phyloP scores from a whole-genome alignment of 345 rosid genomes.

The Rhizophora apiculata region DNA sequence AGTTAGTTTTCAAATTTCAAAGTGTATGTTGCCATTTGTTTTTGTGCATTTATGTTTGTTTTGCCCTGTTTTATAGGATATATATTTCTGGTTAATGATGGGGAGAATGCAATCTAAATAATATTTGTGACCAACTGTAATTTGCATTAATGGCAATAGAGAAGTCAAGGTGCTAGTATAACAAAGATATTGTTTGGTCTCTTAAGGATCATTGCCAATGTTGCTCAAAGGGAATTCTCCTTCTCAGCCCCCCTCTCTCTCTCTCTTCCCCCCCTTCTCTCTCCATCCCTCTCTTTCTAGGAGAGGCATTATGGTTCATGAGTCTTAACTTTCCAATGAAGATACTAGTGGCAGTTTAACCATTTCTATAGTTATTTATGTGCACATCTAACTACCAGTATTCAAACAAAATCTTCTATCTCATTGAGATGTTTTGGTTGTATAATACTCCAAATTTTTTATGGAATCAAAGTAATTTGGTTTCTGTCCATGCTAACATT shows the following conservation, averaged over 20 bases:
- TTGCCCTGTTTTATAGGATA: background rate
- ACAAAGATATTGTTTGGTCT: background rate
- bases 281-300: too few relatives aligned
- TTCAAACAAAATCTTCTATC: too few relatives aligned
- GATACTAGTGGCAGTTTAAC: too few relatives aligned
- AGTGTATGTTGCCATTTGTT: slow-evolving; percentile 51
- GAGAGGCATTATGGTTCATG: too few relatives aligned
- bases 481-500: background rate
- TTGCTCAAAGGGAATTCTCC: too few relatives aligned
- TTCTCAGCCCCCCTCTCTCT: too few relatives aligned
- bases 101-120: background rate
- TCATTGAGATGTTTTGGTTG: too few relatives aligned
- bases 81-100: background rate
- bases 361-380: too few relatives aligned
- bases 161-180: background rate
- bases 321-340: too few relatives aligned
- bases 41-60: background rate
- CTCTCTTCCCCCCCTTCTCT: too few relatives aligned
- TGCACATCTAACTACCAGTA: too few relatives aligned
- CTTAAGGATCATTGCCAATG: background rate
- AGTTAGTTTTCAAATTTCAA: slow-evolving; percentile 68
- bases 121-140: background rate
- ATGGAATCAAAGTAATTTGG: background rate
- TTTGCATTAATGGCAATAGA: background rate
- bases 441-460: background rate